Base-by-base conservation (phyloP, 2,329 filamentous ascomycete genomes). In the Amauroascus verrucosus region DNA sequence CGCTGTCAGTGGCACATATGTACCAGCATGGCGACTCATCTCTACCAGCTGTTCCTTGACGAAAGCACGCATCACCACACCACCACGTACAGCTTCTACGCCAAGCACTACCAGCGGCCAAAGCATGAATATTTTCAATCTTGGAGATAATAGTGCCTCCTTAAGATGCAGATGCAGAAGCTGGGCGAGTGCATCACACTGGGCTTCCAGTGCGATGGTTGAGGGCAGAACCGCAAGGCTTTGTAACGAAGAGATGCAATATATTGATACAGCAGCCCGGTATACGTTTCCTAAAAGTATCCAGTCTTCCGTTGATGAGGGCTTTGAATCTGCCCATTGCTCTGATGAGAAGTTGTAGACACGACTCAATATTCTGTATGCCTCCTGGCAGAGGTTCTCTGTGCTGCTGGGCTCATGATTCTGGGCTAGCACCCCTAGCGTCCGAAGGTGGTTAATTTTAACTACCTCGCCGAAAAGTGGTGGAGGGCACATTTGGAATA, bases 61-160 rank as follows among this genome's bases (percentile, higher is more conserved):
- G 47, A 70, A 70, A 0, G 47, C 50, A 20, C 62, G 62, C 56
- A 63, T 53, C 0, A 20, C 49, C 18, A 56, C 33, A 20, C 48
- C 48, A 20, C 57, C 55, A 51, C 61, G 26, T 13, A 55, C 57
- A 2, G 67, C 67, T 46, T 67, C 61, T 6, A 67, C 61, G 6
- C 68, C 70, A 13, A 70, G 64, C 7, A 72, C 60, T 0, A 70
- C 58, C 9, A 71, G 55, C 5, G 68, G 66, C 69, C 70, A 72
- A 6, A 68, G 55, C 33, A 67, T 56, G 16, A 62, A 65, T 32
- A 58, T 54, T 37, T 62, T 63, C 16, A 62, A 54, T 6, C 33
- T 57, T 9, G 51, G 48, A 18, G 53, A 55, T 18, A 33, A 1
- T 38, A 64, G 26, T 0, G 58, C 63, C 13, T 60, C 32, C 0